Conservation (phyloP, 805 yeast species). For the Saccharomyces eubayanus region DNA sequence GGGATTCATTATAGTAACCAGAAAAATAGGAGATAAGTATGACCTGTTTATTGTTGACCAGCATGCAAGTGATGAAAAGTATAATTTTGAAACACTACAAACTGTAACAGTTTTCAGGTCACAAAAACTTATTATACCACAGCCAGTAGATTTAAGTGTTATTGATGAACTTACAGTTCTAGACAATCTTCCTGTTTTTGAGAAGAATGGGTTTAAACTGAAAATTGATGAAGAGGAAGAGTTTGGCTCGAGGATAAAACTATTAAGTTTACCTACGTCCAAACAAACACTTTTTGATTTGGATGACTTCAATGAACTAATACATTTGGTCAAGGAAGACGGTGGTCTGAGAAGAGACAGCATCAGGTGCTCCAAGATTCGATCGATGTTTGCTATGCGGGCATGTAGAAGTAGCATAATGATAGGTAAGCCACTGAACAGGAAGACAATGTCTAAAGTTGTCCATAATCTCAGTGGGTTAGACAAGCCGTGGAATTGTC, state of each 20-base stretch:
- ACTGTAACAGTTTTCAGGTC: constrained; percentile 47
- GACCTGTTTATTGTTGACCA: constrained; percentile 88
- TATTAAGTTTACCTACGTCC: constrained; percentile 65
- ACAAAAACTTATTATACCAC: constrained; percentile 62
- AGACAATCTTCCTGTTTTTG: constrained; percentile 50
- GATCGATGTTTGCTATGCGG: constrained; percentile 84
- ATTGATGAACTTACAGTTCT: constrained; percentile 69
- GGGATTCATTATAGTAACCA: constrained; percentile 81
- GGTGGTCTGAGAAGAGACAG: constrained; percentile 35
- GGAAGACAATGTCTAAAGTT: constrained; percentile 54
- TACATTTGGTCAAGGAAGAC: constrained; percentile 54
- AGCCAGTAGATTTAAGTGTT: constrained; percentile 53
- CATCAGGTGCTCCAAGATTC: constrained; percentile 62
- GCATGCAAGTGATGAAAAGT: constrained; percentile 96
- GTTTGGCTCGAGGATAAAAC: constrained; percentile 49
- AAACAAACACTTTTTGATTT: constrained; percentile 59
- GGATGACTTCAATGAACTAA: constrained; percentile 64
- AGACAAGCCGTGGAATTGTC: constrained; percentile 94
- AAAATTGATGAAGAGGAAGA: constrained; percentile 39
- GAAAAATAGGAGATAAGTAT: constrained; percentile 32
- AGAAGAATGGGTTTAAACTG: constrained; percentile 70
- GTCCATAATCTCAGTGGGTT: constrained; percentile 60
- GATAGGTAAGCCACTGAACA: constrained; percentile 71
- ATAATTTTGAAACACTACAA: constrained; percentile 70
- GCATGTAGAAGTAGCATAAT: constrained; percentile 91